These are phyloP conservation scores for Penicillium fimorum DNA, from an alignment of 495 filamentous ascomycete genomes.

Conservation along the genomic window DNA sequence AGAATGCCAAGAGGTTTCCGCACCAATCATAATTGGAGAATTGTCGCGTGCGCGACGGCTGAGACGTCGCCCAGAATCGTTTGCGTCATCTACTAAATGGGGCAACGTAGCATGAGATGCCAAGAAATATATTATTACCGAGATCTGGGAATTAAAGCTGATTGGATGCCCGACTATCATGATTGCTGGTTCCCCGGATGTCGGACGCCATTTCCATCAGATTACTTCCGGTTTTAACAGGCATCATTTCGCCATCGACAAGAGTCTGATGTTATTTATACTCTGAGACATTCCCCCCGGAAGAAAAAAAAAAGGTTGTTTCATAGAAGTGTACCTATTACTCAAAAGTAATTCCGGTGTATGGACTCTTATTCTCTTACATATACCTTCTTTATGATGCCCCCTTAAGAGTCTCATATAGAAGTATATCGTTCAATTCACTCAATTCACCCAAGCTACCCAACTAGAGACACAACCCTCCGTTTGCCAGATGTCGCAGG, in stretches of 20 bases:
- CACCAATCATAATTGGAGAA: constrained; percentile 20
- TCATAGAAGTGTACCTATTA: constrained; percentile 1
- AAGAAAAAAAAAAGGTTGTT: not conserved
- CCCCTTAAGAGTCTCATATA: constrained; percentile 34
- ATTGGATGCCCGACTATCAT: constrained; percentile 13
- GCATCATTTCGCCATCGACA: constrained; percentile 20
- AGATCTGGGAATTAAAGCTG: constrained; percentile 7
- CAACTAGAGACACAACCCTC: constrained; percentile 1
- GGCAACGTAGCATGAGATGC: constrained; percentile 4
- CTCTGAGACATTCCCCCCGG: constrained; percentile 10
- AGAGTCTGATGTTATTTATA: constrained; percentile 21
- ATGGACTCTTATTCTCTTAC: constrained; percentile 40
- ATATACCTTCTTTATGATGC: constrained; percentile 39
- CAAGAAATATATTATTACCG: constrained; percentile 17
- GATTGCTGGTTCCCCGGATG: constrained; percentile 17
- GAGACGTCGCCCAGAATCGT: constrained; percentile 28
- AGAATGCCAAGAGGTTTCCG: constrained; percentile 10
- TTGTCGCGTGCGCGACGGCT: constrained; percentile 19
- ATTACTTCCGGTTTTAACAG: constrained; percentile 12
- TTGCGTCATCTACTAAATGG: constrained; percentile 28
- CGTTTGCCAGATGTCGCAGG: constrained; percentile 44
- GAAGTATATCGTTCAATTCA: constrained; percentile 21
- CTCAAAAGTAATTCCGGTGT: constrained; percentile 20
- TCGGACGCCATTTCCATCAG: not conserved
- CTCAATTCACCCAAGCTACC: not conserved